These are phyloP conservation scores for Aspergillus brunneoviolaceus DNA, from an alignment of 2,329 filamentous ascomycete species.

Conservation along the genomic window DNA sequence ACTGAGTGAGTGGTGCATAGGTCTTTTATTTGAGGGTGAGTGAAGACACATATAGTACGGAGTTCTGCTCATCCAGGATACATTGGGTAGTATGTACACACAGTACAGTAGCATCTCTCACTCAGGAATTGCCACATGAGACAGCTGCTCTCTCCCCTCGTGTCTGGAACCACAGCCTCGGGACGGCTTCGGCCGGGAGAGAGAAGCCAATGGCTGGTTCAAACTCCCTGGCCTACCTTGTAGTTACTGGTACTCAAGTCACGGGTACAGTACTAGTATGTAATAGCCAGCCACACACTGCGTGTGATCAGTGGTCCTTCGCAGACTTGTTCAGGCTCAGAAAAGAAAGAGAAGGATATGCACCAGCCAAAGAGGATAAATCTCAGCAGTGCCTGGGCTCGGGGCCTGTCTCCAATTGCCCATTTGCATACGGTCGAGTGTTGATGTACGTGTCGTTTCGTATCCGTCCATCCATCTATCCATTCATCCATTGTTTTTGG, in stretches of 20 bases:
- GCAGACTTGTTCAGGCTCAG: neutral
- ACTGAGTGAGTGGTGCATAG: too few species aligned
- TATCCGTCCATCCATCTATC: neutral
- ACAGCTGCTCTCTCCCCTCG: neutral
- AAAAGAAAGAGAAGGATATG: too few species aligned
- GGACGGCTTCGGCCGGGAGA: slow-evolving; percentile 2
- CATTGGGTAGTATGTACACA: too few species aligned
- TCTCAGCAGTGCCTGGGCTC: too few species aligned
- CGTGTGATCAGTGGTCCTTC: neutral
- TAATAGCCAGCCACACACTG: neutral
- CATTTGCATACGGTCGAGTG: neutral
- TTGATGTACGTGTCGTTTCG: neutral
- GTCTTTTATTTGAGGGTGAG: too few species aligned
- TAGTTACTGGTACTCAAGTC: too few species aligned
- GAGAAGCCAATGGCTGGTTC: neutral
- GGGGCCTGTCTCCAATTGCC: neutral
- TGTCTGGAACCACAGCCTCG: slow-evolving; percentile 2
- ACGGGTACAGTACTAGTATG: too few species aligned
- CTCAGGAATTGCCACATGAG: neutral
- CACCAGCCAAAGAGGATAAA: too few species aligned
- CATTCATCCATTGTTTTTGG: neutral
- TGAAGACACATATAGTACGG: too few species aligned
- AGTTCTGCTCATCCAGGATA: too few species aligned
- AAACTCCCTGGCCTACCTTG: too few species aligned
- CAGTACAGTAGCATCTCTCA: neutral